Base-by-base conservation (phyloP, 306 rosid species). In the Lupinus albus region DNA sequence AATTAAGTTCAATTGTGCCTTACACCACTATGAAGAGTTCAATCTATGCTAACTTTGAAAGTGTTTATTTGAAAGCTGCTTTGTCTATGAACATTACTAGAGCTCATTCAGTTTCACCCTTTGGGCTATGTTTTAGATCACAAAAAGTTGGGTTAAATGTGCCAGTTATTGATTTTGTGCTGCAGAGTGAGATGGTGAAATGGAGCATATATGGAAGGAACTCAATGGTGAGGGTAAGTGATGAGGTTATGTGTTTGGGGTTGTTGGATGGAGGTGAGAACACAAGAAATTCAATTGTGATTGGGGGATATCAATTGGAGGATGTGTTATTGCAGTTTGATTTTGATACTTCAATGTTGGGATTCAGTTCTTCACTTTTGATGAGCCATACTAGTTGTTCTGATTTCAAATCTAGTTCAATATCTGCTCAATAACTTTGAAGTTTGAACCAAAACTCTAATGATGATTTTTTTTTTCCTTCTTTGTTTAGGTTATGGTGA, bases 141-240 rank as follows among this genome's bases (percentile, higher is more conserved):
- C 30, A 25, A 25, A 84, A 83, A 57, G 78, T 75, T 0, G 50
- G 49, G 16, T 87, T 82, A 20, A 25, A 25, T 25, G 30, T 25
- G 30, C 95, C 96, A 0, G 67, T 46, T 11, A 80, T 92, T 39
- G 96, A 92, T 7, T 36, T 89, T 41, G 84, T 67, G 12, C 50
- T 92, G 52, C 96, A 92, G 78, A 89, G 97, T 44, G 96, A 85
- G 82, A 73, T 85, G 87, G 92, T 92, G 58, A 83, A 77, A 68
- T 89, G 92, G 95, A 84, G 83, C 41, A 70, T 92, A 3, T 9
- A 65, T 11, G 92, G 88, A 3, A 81, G 92, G 45, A 92, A 85
- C 64, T 92, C 90, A 0, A 82, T 89, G 96, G 92, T 89, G 50
- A 35, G 53, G 50, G 88, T 87, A 1, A 78, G 32, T 41, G 20